Conservation (phyloP, 352 stramenopile genomes). For the Phytophthora sp. region DNA sequence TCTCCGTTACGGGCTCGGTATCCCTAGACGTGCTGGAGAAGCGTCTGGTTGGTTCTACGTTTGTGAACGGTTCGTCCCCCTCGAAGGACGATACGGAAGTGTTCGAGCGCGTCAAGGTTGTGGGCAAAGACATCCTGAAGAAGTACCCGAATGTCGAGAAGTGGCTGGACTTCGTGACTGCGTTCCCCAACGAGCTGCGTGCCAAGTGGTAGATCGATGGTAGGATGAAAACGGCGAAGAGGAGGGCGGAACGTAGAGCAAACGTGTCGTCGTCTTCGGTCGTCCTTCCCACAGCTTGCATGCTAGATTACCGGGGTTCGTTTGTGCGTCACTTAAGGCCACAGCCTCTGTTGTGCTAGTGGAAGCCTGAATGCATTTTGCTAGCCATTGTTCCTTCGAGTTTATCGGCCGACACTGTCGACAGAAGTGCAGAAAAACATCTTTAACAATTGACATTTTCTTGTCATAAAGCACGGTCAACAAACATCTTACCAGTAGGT, state of each 20-base stretch:
- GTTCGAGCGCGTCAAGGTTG: conserved; percentile 81
- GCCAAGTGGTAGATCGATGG: conserved; percentile 68
- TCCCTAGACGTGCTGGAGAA: conserved; percentile 72
- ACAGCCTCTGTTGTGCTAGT: conserved; percentile 23
- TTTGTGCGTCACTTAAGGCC: conserved; percentile 14
- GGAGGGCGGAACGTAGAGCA: background rate
- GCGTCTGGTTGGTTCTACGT: conserved; percentile 58
- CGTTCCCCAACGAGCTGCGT: conserved; percentile 81
- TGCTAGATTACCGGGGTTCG: conserved; percentile 20
- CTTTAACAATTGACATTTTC: too few species aligned
- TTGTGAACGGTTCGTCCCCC: conserved; percentile 72
- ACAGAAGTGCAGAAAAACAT: too few species aligned
- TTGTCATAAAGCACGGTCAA: too few species aligned
- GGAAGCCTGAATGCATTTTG: conserved; percentile 32
- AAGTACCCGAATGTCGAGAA: conserved; percentile 83
- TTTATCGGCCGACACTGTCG: too few species aligned
- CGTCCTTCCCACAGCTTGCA: background rate
- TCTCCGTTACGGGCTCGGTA: conserved; percentile 49
- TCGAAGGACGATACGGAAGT: conserved; percentile 72
- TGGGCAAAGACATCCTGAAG: conserved; percentile 72
- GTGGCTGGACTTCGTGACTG: conserved; percentile 73
- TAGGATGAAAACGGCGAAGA: conserved; percentile 1
- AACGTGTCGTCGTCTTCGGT: background rate
- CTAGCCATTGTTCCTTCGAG: too few species aligned
- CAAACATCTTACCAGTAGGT: too few species aligned